A percentile compares a stretch with the other conserved stretches of the same genome.
phyloP scores from a whole-genome alignment of 2,329 filamentous ascomycete species.

The Calonectria leucothoes region DNA sequence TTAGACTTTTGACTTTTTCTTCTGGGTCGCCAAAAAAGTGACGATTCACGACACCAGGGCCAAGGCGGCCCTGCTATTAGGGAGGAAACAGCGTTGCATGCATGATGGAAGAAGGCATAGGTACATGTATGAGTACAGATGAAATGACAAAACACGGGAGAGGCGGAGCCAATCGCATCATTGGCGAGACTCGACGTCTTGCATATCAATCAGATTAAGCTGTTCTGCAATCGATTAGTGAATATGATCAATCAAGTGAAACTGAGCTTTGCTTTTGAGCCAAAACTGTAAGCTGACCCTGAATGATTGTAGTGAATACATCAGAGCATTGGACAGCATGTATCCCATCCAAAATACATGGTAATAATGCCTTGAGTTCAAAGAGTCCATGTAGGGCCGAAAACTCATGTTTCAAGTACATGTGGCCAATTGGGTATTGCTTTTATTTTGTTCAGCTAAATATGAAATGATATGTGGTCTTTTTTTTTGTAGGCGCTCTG shows the following conservation, averaged over 20 bases:
- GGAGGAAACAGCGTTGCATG: neutral
- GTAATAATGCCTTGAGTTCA: too few relatives aligned
- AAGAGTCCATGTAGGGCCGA: too few relatives aligned
- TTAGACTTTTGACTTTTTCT: conserved; percentile 40
- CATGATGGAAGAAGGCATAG: conserved; percentile 4
- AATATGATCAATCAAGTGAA: neutral
- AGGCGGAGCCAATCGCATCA: neutral
- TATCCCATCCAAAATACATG: too few relatives aligned
- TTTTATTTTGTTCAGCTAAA: too few relatives aligned
- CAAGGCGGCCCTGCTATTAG: neutral
- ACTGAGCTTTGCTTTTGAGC: neutral
- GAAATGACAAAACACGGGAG: conserved; percentile 15
- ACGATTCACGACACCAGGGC: neutral
- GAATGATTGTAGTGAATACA: too few relatives aligned
- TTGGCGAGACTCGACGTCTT: neutral
- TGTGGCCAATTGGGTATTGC: too few relatives aligned
- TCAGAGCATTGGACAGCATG: too few relatives aligned
- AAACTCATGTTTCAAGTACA: too few relatives aligned
- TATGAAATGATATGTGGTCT: too few relatives aligned
- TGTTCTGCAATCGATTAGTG: neutral
- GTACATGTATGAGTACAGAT: conserved; percentile 21
- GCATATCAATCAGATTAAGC: neutral
- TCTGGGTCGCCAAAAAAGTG: conserved; percentile 18
- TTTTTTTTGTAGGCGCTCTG: too few relatives aligned
- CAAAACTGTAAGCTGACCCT: too few relatives aligned